Evolutionary conservation across 2,329 filamentous ascomycete species (phyloP), one percentile per base, ranked within the genome.

Genomic region (Colletotrichum kahawae): DNA sequence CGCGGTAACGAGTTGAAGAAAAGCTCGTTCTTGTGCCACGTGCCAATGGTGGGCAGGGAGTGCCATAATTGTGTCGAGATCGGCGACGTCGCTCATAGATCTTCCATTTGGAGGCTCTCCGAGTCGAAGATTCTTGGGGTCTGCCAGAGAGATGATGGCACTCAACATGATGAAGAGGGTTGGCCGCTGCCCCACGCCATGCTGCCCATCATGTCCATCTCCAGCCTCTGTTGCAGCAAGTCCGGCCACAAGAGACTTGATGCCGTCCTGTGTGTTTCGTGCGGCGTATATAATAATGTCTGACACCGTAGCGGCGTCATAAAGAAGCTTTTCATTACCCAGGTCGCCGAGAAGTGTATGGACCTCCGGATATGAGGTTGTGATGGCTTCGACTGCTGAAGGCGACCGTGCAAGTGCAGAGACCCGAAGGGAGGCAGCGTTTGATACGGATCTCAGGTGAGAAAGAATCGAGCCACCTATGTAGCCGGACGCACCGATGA

Each of bases 131-230:
- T 70, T 36, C n/a, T 70, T 63, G 4, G 67, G 67, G 24, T 70
- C 67, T 8, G 56, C 67, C 7, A 70, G 67, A n/a, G 67, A 70
- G 14, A 70, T 70, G 24, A 70, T 70, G 14, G 67, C 67, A 14
- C 67, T 70, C 18, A 70, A n/a, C 67, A 70, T 70, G 36, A 70
- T 63, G 36, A 70, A 63, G 27, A 70, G 56, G 1, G 24, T 57
- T 8, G 67, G 67, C 12, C 34, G n/a, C 34, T 18, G 33, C 14
- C 29, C 29, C 29, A 34, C 29, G 5, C 21, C 13, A 38, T 33
- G 54, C 18, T 33, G 54, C 18, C n/a, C 38, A n/a, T 57, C 27
- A 29, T 29, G n/a, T 18, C 21, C 21, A 57, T 14, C 21, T 57
- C 24, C 14, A 18, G 5, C 13, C 4, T 62, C 31, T 62, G 56